These are phyloP conservation scores for Yarrowia keelungensis DNA, from an alignment of 805 yeast species.

Conservation along the genomic window DNA sequence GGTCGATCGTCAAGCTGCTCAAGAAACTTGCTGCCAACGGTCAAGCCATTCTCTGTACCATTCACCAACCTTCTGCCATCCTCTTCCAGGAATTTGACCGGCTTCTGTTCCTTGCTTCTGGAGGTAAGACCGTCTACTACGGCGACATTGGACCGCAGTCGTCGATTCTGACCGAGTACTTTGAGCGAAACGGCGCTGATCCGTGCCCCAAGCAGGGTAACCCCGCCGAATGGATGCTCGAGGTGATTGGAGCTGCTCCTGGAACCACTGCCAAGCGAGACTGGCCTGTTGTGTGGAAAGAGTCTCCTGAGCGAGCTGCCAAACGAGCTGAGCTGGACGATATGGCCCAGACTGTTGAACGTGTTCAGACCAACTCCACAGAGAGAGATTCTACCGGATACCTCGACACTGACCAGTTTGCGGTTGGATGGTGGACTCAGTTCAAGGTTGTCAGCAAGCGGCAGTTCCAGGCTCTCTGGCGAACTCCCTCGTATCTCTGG, in stretches of 20 bases:
- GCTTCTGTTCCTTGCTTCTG: slow-evolving; percentile 69
- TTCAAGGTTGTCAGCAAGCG: slow-evolving; percentile 57
- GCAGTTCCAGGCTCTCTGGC: slow-evolving; percentile 67
- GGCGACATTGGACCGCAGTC: slow-evolving; percentile 74
- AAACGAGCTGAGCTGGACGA: slow-evolving; percentile 32
- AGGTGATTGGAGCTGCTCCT: slow-evolving; percentile 54
- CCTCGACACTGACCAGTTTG: slow-evolving; percentile 53
- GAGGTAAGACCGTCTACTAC: slow-evolving; percentile 77
- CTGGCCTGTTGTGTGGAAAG: slow-evolving; percentile 73
- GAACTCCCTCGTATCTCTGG: slow-evolving; percentile 68
- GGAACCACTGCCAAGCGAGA: slow-evolving; percentile 45
- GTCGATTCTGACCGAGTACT: slow-evolving; percentile 64
- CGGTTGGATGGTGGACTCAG: slow-evolving; percentile 53
- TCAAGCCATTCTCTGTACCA: slow-evolving; percentile 73
- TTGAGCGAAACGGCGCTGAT: slow-evolving; percentile 67
- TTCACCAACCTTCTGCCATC: slow-evolving; percentile 86
- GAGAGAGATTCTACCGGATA: background rate
- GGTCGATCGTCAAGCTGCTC: slow-evolving; percentile 69
- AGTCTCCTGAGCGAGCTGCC: slow-evolving; percentile 52
- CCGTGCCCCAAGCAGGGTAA: slow-evolving; percentile 73
- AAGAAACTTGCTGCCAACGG: slow-evolving; percentile 65
- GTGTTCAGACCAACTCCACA: slow-evolving; percentile 9
- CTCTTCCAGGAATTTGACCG: slow-evolving; percentile 80
- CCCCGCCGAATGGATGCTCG: slow-evolving; percentile 93
- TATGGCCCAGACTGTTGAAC: slow-evolving; percentile 7